These are phyloP conservation scores for Saturnispora gosingensis DNA, from an alignment of 805 yeast genomes.

Conservation along the genomic window DNA sequence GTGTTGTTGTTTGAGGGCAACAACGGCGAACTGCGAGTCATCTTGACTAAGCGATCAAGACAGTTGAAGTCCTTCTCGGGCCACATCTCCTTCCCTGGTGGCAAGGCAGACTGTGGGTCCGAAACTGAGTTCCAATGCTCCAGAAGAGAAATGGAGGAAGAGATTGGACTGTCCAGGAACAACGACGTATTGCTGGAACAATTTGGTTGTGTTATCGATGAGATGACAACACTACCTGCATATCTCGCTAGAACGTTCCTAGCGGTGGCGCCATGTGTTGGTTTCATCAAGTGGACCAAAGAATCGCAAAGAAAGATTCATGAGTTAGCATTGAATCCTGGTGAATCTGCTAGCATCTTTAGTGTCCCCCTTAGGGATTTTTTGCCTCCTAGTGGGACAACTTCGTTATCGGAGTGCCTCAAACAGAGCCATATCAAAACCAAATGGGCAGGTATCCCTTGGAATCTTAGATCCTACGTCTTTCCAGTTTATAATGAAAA, in stretches of 20 bases:
- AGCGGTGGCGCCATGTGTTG: slow-evolving; percentile 76
- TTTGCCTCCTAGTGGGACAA: slow-evolving; percentile 26
- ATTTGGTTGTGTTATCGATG: slow-evolving; percentile 51
- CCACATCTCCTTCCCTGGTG: slow-evolving; percentile 90
- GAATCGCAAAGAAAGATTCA: slow-evolving; percentile 18
- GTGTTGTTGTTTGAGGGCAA: slow-evolving; percentile 63
- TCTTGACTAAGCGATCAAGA: slow-evolving; percentile 70
- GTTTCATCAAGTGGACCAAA: slow-evolving; percentile 41
- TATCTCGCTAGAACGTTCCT: slow-evolving; percentile 74
- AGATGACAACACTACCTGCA: slow-evolving; percentile 58
- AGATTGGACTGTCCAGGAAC: slow-evolving; percentile 59
- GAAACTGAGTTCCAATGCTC: slow-evolving; percentile 68
- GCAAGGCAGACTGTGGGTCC: slow-evolving; percentile 65
- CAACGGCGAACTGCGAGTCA: slow-evolving; percentile 67
- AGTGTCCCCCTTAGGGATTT: slow-evolving; percentile 63
- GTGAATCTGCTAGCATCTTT: slow-evolving; percentile 64
- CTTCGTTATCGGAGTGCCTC: slow-evolving; percentile 26
- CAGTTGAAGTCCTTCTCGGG: slow-evolving; percentile 71
- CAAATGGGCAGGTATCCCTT: slow-evolving; percentile 65
- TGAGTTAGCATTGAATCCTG: slow-evolving; percentile 52
- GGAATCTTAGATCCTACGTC: slow-evolving; percentile 54
- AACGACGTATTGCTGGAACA: slow-evolving; percentile 34
- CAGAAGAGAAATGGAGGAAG: slow-evolving; percentile 79
- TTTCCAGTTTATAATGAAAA: slow-evolving; percentile 45
- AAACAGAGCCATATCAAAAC: slow-evolving; percentile 29